Conservation (phyloP, 2,329 filamentous ascomycete genomes). For the Lachnum nothofagi region DNA sequence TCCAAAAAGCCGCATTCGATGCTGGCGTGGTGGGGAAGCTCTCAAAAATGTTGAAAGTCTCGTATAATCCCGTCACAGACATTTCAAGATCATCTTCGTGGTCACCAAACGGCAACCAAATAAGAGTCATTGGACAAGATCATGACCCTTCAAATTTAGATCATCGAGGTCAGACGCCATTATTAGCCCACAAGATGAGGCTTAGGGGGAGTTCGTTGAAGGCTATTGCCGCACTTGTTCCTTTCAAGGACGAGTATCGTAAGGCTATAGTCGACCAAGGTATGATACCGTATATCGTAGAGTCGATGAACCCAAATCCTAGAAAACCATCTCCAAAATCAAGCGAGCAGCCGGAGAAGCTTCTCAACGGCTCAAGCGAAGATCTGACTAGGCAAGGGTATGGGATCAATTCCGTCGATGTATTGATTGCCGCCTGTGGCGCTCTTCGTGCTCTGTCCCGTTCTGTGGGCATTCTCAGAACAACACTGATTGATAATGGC, state of each 20-base stretch:
- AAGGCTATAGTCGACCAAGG: constrained; percentile 78
- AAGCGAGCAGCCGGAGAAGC: constrained; percentile 36
- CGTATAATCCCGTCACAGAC: constrained; percentile 55
- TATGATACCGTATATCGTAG: constrained; percentile 74
- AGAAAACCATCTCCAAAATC: constrained; percentile 41
- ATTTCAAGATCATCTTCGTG: constrained; percentile 48
- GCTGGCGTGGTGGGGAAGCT: constrained; percentile 57
- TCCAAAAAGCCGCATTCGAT: constrained; percentile 80
- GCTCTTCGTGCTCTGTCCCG: constrained; percentile 75
- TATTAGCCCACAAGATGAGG: constrained; percentile 63
- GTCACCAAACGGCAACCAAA: constrained; percentile 36
- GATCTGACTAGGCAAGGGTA: constrained; percentile 41
- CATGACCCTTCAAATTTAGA: constrained; percentile 49
- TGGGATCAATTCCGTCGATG: constrained; percentile 68
- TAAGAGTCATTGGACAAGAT: constrained; percentile 14
- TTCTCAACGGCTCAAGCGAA: constrained; percentile 19
- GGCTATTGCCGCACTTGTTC: constrained; percentile 74
- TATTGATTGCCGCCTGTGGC: constrained; percentile 80
- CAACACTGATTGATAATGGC: constrained; percentile 78
- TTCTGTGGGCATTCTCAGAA: constrained; percentile 78
- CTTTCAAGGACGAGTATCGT: constrained; percentile 76
- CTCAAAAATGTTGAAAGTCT: constrained; percentile 59
- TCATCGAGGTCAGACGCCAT: constrained; percentile 53
- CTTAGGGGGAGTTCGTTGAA: constrained; percentile 71
- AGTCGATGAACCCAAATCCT: constrained; percentile 67